Percentiles rank a stretch among this genome's conserved stretches.
Evolutionary conservation across 2,329 filamentous ascomycete species (phyloP).

Genomic region (Trichoderma sp.): DNA sequence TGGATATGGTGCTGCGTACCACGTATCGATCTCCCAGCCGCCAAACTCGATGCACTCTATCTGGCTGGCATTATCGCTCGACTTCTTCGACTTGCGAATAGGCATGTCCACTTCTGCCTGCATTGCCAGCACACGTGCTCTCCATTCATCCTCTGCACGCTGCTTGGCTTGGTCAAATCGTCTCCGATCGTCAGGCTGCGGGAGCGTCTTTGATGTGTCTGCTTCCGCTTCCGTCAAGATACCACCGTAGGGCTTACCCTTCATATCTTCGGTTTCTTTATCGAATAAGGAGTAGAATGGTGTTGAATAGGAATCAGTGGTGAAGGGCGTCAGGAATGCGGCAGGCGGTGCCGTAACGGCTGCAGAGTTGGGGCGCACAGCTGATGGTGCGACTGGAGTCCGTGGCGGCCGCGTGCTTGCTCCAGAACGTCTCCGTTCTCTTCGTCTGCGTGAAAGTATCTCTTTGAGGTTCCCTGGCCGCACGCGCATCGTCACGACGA

Average conservation of each 20-base stretch:
- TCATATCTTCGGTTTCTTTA: slow-evolving; percentile 83
- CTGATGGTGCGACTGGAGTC: slow-evolving; percentile 28
- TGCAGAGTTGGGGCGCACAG: slow-evolving; percentile 26
- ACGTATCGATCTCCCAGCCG: slow-evolving; percentile 96
- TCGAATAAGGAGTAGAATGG: slow-evolving; percentile 89
- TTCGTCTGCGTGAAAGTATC: slow-evolving; percentile 38
- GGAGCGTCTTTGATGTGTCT: slow-evolving; percentile 87
- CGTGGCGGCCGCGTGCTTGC: slow-evolving; percentile 30
- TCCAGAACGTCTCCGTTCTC: slow-evolving; percentile 34
- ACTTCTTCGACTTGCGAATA: slow-evolving; percentile 68
- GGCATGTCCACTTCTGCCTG: slow-evolving; percentile 66
- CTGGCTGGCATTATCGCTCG: slow-evolving; percentile 85
- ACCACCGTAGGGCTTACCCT: slow-evolving; percentile 92
- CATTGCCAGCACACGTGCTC: slow-evolving; percentile 60
- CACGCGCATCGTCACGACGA: slow-evolving; percentile 41
- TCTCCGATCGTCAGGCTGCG: slow-evolving; percentile 75
- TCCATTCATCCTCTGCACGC: slow-evolving; percentile 91
- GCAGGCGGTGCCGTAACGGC: slow-evolving; percentile 16
- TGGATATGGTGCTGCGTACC: slow-evolving; percentile 97
- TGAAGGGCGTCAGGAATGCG: slow-evolving; percentile 56
- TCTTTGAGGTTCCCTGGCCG: slow-evolving; percentile 42
- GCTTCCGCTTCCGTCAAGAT: slow-evolving; percentile 87
- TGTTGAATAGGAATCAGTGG: slow-evolving; percentile 64
- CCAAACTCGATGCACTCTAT: slow-evolving; percentile 99
- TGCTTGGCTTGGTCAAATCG: slow-evolving; percentile 88